phyloP scores from a whole-genome alignment of 2,329 filamentous ascomycete species.

The Aspergillus japonicus region DNA sequence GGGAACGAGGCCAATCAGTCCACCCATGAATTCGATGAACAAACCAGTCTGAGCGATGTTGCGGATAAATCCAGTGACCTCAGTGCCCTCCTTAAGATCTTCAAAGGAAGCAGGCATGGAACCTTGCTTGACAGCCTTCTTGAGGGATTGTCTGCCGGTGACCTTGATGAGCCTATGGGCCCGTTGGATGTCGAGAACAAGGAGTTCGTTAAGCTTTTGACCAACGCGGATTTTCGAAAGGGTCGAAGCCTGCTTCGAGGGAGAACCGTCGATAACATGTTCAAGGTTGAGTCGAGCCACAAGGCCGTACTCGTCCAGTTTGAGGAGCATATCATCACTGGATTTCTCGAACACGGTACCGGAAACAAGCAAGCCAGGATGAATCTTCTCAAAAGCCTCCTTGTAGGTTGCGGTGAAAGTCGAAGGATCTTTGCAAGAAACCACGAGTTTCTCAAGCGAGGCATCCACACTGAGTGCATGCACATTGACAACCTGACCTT shows the following conservation, averaged over 20 bases:
- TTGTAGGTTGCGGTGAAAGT: conserved; percentile 76
- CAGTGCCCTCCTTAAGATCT: conserved; percentile 66
- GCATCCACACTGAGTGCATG: conserved; percentile 79
- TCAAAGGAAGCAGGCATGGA: conserved; percentile 70
- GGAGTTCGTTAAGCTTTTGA: conserved; percentile 75
- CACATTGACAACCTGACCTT: conserved; percentile 88
- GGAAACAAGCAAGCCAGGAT: conserved; percentile 70
- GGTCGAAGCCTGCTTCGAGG: conserved; percentile 71
- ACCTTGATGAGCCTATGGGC: conserved; percentile 72
- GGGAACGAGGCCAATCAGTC: conserved; percentile 74
- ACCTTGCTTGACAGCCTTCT: conserved; percentile 71
- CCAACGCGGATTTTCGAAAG: conserved; percentile 81
- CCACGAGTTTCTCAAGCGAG: conserved; percentile 68
- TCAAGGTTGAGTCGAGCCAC: conserved; percentile 74
- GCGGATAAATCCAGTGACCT: conserved; percentile 75
- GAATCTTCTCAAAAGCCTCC: conserved; percentile 68
- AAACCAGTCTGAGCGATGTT: conserved; percentile 79
- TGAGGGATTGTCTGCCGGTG: conserved; percentile 77
- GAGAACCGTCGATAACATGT: conserved; percentile 82
- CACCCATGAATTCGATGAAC: conserved; percentile 84
- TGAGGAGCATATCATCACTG: conserved; percentile 71
- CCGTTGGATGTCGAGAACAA: conserved; percentile 83
- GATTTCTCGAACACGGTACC: conserved; percentile 81
- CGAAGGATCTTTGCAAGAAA: conserved; percentile 89
- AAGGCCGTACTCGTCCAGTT: conserved; percentile 70